Evolutionary conservation across 257 asterid genomes (phyloP).

Genomic region (Coffea canephora): DNA sequence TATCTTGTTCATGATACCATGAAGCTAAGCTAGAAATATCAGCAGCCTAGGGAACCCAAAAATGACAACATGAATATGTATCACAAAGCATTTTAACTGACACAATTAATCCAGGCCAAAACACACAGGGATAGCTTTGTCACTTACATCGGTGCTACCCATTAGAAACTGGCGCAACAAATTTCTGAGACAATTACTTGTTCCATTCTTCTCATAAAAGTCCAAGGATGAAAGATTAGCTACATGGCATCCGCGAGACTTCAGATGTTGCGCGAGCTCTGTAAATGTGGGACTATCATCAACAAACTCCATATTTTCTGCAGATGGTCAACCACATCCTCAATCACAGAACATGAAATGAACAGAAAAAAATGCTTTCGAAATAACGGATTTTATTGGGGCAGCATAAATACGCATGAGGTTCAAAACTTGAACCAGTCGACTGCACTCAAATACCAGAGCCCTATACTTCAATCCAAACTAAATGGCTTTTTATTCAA

Average conservation of each 20-base stretch:
- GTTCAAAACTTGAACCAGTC: neutral
- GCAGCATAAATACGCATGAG: neutral
- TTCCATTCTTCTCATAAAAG: slow-evolving; percentile 68
- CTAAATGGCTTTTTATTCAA: too few relatives aligned
- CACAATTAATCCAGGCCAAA: neutral
- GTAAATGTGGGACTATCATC: slow-evolving; percentile 77
- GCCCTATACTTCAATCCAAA: too few relatives aligned
- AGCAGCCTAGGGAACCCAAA: slow-evolving; percentile 53
- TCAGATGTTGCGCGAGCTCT: slow-evolving; percentile 69
- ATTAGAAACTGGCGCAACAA: slow-evolving; percentile 65
- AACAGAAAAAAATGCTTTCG: neutral
- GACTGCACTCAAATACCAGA: neutral
- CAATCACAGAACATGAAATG: neutral
- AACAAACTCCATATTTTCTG: slow-evolving; percentile 83
- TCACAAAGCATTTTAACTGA: slow-evolving; percentile 6
- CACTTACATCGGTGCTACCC: slow-evolving; percentile 61
- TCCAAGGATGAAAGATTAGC: slow-evolving; percentile 79
- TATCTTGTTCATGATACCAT: slow-evolving; percentile 71
- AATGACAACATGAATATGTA: slow-evolving; percentile 17
- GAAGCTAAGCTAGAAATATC: slow-evolving; percentile 81
- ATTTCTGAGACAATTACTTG: slow-evolving; percentile 78
- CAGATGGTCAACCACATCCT: slow-evolving; percentile 17
- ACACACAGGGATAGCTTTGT: slow-evolving; percentile 9
- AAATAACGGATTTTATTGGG: neutral
- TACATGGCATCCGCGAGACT: slow-evolving; percentile 60